Conservation (phyloP, 371 early-diverging fungal genomes). For the Mucor circinelloides region DNA sequence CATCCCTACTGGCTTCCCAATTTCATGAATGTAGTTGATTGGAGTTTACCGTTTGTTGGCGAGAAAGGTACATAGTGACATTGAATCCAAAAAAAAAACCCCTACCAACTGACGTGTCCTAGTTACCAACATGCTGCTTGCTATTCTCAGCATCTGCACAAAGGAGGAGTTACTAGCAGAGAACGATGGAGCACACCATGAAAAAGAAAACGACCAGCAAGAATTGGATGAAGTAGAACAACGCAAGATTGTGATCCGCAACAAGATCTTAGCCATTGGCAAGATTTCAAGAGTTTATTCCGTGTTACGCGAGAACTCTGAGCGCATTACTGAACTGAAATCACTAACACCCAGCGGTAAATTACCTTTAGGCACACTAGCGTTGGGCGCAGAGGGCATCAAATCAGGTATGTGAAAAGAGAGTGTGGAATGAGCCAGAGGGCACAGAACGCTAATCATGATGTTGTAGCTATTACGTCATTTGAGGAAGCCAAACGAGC, state of each 20-base stretch:
- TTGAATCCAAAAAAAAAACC: too few species aligned
- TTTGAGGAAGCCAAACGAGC: slow-evolving; percentile 93
- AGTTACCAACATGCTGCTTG: slow-evolving; percentile 94
- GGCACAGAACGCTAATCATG: neutral
- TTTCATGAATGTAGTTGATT: slow-evolving; percentile 97
- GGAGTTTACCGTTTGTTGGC: slow-evolving; percentile 98
- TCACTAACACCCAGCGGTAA: slow-evolving; percentile 76
- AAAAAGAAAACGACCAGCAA: neutral
- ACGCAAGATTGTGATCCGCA: slow-evolving; percentile 74
- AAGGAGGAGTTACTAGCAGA: slow-evolving; percentile 69
- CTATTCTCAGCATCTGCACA: slow-evolving; percentile 88
- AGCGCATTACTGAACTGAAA: slow-evolving; percentile 91
- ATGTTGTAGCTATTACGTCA: slow-evolving; percentile 69
- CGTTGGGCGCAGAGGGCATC: slow-evolving; percentile 89
- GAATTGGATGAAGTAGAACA: slow-evolving; percentile 33
- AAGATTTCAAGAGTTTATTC: slow-evolving; percentile 87
- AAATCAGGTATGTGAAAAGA: slow-evolving; percentile 60
- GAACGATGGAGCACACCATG: slow-evolving; percentile 25
- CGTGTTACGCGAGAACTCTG: slow-evolving; percentile 86
- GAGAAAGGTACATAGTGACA: slow-evolving; percentile 81
- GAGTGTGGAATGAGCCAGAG: neutral
- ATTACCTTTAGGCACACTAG: slow-evolving; percentile 84
- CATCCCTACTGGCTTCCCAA: slow-evolving; percentile 98
- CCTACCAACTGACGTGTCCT: neutral
- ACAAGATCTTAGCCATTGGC: slow-evolving; percentile 93